Evolutionary conservation across 345 rosid genomes (phyloP).

Genomic region (Brassica nigra): DNA sequence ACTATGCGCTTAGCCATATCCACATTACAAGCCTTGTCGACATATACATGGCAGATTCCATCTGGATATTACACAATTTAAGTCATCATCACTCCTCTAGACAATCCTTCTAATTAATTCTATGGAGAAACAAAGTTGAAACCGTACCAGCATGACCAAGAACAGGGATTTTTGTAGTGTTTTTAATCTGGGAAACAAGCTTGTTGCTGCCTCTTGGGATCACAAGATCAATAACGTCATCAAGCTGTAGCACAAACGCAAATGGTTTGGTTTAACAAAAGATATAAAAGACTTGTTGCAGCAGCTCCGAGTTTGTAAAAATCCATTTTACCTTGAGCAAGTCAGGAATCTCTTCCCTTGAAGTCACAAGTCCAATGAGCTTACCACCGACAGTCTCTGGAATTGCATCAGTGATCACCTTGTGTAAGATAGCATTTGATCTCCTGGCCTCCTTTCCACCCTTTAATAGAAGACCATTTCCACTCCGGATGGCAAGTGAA

Average conservation of each 20-base stretch:
- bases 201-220: conserved; percentile 98
- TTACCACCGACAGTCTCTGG: conserved; percentile 74
- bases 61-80: conserved; percentile 46
- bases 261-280: conserved; percentile 16
- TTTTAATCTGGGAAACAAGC: conserved; percentile 89
- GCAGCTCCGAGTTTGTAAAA: conserved; percentile 19
- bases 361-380: conserved; percentile 90
- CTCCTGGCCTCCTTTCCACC: conserved; percentile 96
- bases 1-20: conserved; percentile 83
- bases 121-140: background rate
- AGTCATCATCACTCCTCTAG: background rate
- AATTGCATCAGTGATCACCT: conserved; percentile 91
- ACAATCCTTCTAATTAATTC: background rate
- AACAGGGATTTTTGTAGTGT: conserved; percentile 93
- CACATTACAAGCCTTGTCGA: conserved; percentile 83
- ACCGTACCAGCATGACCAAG: conserved; percentile 87
- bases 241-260: conserved; percentile 65
- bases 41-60: conserved; percentile 96
- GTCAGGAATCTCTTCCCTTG: conserved; percentile 97
- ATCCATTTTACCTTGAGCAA: conserved; percentile 70
- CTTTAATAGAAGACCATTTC: conserved; percentile 90
- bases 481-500: conserved; percentile 92
- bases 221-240: conserved; percentile 97
- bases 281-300: background rate
- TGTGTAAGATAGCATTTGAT: conserved; percentile 93